phyloP scores from a whole-genome alignment of 306 rosid genomes.

The Pueraria montana region DNA sequence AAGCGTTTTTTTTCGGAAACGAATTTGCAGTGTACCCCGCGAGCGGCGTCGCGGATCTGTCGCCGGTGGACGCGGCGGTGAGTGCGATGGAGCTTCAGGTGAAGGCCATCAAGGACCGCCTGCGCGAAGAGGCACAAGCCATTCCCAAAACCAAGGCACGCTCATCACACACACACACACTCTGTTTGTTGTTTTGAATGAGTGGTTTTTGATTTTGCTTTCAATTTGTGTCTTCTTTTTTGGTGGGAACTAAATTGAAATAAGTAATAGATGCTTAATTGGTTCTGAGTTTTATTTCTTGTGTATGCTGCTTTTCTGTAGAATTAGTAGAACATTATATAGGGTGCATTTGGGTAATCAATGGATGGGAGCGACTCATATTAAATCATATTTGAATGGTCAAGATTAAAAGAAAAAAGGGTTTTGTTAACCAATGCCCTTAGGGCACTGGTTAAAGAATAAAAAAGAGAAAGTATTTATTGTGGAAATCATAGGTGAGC shows the following conservation, averaged over 20 bases:
- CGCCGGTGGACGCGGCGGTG: slow-evolving; percentile 76
- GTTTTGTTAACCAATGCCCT: too few species aligned
- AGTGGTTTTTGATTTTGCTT: slow-evolving; percentile 3
- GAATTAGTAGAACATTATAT: not conserved
- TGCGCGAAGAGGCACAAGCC: slow-evolving; percentile 83
- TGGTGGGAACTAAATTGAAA: not conserved
- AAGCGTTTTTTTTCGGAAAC: not conserved
- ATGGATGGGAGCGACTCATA: not conserved
- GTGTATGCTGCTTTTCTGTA: not conserved
- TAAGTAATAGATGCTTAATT: not conserved
- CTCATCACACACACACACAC: not conserved
- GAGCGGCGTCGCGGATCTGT: slow-evolving; percentile 76
- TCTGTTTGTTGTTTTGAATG: not conserved
- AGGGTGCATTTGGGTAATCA: not conserved
- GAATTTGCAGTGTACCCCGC: slow-evolving; percentile 76
- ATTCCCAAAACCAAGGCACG: slow-evolving; percentile 89
- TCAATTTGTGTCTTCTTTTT: not conserved
- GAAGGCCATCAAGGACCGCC: slow-evolving; percentile 79
- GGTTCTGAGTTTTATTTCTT: not conserved
- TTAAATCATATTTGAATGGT: too few species aligned
- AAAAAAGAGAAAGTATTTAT: too few species aligned
- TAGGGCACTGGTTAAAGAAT: too few species aligned
- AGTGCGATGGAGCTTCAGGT: slow-evolving; percentile 90
- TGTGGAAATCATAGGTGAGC: too few species aligned
- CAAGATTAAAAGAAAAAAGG: too few species aligned